phyloP scores from a whole-genome alignment of 192 early-diverging fungal species.

The Coemansia sp. region DNA sequence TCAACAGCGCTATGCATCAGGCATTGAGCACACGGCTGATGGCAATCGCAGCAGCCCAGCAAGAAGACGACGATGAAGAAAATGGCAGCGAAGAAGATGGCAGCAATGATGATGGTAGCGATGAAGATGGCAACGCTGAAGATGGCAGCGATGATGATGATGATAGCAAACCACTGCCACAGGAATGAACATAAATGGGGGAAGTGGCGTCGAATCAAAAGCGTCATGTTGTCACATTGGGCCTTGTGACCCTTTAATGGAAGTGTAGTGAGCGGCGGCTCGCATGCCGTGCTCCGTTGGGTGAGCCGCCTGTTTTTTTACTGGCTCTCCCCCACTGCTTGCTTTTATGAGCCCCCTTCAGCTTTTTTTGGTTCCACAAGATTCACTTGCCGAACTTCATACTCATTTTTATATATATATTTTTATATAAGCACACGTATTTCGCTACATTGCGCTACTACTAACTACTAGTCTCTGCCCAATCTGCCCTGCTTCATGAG shows the following conservation, averaged over 20 bases:
- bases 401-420: not conserved
- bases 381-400: slow-evolving; percentile 5
- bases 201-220: not conserved
- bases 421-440: not conserved
- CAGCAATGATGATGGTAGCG: not conserved
- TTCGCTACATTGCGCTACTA: not conserved
- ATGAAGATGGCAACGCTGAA: too few relatives aligned
- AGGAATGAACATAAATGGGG: not conserved
- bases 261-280: not conserved
- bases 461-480: slow-evolving; percentile 8
- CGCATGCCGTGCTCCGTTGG: not conserved
- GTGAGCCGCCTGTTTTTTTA: not conserved
- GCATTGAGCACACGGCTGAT: slow-evolving; percentile 15
- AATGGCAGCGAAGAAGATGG: not conserved
- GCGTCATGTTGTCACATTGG: too few relatives aligned
- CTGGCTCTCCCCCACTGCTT: not conserved
- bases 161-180: not conserved
- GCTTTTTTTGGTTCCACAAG: not conserved
- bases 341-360: slow-evolving; percentile 8
- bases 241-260: too few relatives aligned
- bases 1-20: slow-evolving; percentile 29
- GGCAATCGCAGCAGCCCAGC: slow-evolving; percentile 1
- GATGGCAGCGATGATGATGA: not conserved
- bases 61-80: not conserved
- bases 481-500: slow-evolving; percentile 41